Percentiles rank a stretch among this genome's conserved stretches.
phyloP scores from a whole-genome alignment of 768 basidiomycete species.

The Fistulinella prunicolor region DNA sequence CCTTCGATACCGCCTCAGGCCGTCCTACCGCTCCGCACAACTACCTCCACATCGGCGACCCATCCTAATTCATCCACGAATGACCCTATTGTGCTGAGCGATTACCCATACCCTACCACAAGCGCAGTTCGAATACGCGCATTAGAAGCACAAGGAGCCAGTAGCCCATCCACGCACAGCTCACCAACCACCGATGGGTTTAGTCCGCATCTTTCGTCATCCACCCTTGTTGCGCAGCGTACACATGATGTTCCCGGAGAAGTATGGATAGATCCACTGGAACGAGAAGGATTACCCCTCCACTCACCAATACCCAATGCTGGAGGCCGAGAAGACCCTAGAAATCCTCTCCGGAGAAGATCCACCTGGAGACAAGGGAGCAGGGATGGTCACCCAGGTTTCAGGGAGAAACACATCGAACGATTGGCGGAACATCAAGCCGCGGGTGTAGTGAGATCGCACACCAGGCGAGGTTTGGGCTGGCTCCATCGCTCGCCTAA shows the following conservation, averaged over 20 bases:
- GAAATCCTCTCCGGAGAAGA: constrained; percentile 13
- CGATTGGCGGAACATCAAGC: constrained; percentile 37
- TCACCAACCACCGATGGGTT: constrained; percentile 6
- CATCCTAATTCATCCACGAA: constrained; percentile 3
- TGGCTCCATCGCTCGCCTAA: constrained; percentile 18
- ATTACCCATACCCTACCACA: constrained; percentile 19
- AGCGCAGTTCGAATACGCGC: not conserved
- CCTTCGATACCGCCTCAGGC: constrained; percentile 4
- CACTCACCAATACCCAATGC: constrained; percentile 27
- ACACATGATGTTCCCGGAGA: constrained; percentile 46
- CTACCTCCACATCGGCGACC: not conserved
- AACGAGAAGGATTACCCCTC: constrained; percentile 61
- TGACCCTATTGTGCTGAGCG: not conserved
- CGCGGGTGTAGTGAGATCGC: constrained; percentile 42
- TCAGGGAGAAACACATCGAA: constrained; percentile 24
- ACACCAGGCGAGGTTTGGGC: constrained; percentile 35
- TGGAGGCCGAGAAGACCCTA: not conserved
- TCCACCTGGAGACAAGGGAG: constrained; percentile 14
- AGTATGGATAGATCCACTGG: constrained; percentile 58
- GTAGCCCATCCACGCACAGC: constrained; percentile 5
- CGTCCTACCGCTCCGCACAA: constrained; percentile 12
- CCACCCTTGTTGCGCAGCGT: constrained; percentile 22
- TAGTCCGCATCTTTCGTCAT: constrained; percentile 8
- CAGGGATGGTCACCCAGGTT: not conserved
- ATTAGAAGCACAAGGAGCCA: constrained; percentile 6